A percentile compares a stretch with the other conserved stretches of the same genome.
Conservation (phyloP, 2,329 filamentous ascomycete species). For the Neophaeococcomyces mojaviensis region DNA sequence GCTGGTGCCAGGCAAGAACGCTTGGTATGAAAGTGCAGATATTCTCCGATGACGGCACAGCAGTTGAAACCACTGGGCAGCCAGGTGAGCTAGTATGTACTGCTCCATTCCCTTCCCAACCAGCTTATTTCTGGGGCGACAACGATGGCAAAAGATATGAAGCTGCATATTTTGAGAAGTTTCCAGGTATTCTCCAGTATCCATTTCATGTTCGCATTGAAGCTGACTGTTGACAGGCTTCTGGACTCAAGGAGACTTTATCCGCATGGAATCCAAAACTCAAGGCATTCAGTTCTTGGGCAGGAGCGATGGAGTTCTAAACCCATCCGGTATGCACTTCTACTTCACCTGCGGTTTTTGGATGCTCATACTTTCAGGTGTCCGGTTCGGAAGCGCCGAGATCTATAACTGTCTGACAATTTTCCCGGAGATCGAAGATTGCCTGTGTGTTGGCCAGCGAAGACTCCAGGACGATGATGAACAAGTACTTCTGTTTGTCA, state of each 20-base stretch:
- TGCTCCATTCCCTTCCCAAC: conserved; percentile 73
- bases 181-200: too few species aligned
- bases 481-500: conserved; percentile 50
- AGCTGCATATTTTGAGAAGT: too few species aligned
- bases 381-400: conserved; percentile 85
- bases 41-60: neutral
- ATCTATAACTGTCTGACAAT: conserved; percentile 78
- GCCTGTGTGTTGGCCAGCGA: conserved; percentile 74
- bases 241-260: conserved; percentile 81
- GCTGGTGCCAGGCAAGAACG: too few species aligned
- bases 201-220: too few species aligned
- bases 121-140: conserved; percentile 54
- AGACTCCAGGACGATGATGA: conserved; percentile 52
- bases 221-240: too few species aligned
- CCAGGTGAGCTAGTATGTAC: conserved; percentile 71
- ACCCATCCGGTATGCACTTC: too few species aligned
- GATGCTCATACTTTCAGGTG: too few species aligned
- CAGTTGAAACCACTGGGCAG: conserved; percentile 45
- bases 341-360: too few species aligned
- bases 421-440: conserved; percentile 59
- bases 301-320: conserved; percentile 45
- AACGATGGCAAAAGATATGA: conserved; percentile 43
- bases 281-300: conserved; percentile 59
- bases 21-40: conserved; percentile 22
- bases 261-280: conserved; percentile 60